Conservation (phyloP, 257 asterid species). For the Parsonsia alboflavescens region DNA sequence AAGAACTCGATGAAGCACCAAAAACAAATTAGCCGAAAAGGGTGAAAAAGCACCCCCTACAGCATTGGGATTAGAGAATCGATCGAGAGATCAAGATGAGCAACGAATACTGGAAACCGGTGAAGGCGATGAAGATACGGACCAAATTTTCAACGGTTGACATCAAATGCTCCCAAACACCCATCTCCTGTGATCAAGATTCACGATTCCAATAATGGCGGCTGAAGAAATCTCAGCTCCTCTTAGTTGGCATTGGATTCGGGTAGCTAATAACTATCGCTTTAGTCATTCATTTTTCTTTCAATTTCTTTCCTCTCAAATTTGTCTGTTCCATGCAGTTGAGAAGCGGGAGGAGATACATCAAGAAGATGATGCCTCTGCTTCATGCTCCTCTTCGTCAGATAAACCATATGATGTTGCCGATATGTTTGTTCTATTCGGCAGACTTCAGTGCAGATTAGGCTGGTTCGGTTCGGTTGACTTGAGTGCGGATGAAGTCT, state of each 20-base stretch:
- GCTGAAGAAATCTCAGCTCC: slow-evolving; percentile 28
- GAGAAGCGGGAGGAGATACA: background rate
- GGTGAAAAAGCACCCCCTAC: slow-evolving; percentile 10
- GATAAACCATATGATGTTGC: no score
- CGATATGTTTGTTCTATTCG: no score
- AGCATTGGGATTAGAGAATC: slow-evolving; percentile 52
- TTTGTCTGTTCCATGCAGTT: slow-evolving; percentile 24
- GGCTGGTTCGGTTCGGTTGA: no score
- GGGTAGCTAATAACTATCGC: background rate
- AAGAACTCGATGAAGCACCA: slow-evolving; percentile 14
- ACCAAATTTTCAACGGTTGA: slow-evolving; percentile 58
- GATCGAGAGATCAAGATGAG: slow-evolving; percentile 59
- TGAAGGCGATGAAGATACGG: slow-evolving; percentile 59
- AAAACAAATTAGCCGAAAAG: slow-evolving; percentile 20
- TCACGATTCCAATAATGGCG: background rate
- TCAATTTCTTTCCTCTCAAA: background rate
- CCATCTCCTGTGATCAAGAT: background rate
- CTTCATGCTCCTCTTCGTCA: slow-evolving; percentile 10
- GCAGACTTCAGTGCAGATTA: no score
- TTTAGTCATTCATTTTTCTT: background rate
- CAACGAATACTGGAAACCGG: slow-evolving; percentile 81
- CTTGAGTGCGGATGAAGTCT: no score
- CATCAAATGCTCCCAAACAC: background rate
- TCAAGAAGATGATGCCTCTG: slow-evolving; percentile 22
- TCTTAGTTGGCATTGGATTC: slow-evolving; percentile 18